Evolutionary conservation across 768 basidiomycete genomes (phyloP), one percentile per base, ranked within the genome.

Genomic region (Symmetrospora coprosmae): DNA sequence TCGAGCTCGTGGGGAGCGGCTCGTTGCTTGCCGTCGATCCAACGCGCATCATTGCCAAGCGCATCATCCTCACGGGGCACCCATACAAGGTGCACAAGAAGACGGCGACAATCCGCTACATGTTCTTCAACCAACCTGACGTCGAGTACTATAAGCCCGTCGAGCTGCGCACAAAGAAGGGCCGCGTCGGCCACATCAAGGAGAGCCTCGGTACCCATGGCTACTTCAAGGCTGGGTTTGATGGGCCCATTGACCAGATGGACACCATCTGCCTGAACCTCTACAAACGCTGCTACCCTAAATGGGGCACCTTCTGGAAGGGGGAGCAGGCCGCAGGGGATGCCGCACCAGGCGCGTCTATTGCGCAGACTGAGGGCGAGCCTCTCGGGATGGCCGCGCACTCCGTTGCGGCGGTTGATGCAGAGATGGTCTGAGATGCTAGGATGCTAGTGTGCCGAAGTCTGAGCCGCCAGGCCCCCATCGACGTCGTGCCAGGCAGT

Each of bases 41-140:
- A 34, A 89, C 87, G 1, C 82, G 92, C 23, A 78, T 96, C 70
- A 79, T 90, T 62, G 83, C 88, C 43, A 99, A 99, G 73, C 83
- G 92, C n/a, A 80, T 92, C 72, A 79, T 96, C 64, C 77, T 99
- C 41, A 90, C 92, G 2, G 92, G 92, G 0, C 90, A 94, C 73
- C 92, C 92, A 0, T 86, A 89, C 81, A 91, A 90, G 69, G 83
- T 96, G 1, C 91, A 97, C 78, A 88, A 89, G 71, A 90, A 88
- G 76, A 88, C 87, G 4, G 92, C 91, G 2, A 97, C 92, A 5
- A 83, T 99, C 67, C 83, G 92, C 56, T 97, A 96, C 76, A 87
- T 99, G 87, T 97, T 97, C 76, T 97, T 99, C 79, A 84, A 91
- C 72, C 67, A 82, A 38, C 87, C 88, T 45, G 92, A 97, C 71